Evolutionary conservation across 257 asterid genomes (phyloP), one percentile per base, ranked within the genome.

Genomic region (Ballota nigra): DNA sequence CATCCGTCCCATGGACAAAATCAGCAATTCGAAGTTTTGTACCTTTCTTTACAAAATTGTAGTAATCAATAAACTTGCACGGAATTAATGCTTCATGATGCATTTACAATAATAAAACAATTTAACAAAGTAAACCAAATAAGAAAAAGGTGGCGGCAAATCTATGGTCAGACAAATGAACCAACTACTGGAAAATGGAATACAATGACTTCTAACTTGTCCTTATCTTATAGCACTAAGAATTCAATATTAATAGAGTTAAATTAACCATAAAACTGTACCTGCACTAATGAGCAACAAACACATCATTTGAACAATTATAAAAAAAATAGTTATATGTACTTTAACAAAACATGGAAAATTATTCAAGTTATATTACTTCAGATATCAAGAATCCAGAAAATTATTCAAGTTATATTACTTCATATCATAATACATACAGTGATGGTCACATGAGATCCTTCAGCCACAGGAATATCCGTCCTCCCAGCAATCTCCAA

Each of bases 1-100:
- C 99, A 83, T 94, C 99, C 61, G 92, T 81, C 41, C 99, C 99
- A 76, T 94, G 99, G 77, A 91, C 99, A 65, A 94, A 94, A 83
- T 86, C 96, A 76, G 97, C 99, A 68, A 89, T 87, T 63, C 96
- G 90, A 79, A 94, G 97, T 61, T 94, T 94, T 51, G 93, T 88
- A 81, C 97, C 99, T 76, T 94, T 84, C 99, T 91, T 83, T 75
- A 41, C 52, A 63, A 77, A 63, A 53, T 80, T 76, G 26, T 69
- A 61, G 33, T 61, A 41, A 57, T 29, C 8, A 52, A 41, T 67
- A 33, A 6, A 20, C 59, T 47, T 64, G 63, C 63, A 60, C n/a
- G 51, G 33, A 20, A 51, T 49, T 7, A 74, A 71, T 8, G 68
- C 69, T 49, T 68, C 66, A 38, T 4, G 12, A 62, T 10, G 24